Base-by-base conservation (phyloP, 2,329 filamentous ascomycete species). In the Fusarium nelsonii region DNA sequence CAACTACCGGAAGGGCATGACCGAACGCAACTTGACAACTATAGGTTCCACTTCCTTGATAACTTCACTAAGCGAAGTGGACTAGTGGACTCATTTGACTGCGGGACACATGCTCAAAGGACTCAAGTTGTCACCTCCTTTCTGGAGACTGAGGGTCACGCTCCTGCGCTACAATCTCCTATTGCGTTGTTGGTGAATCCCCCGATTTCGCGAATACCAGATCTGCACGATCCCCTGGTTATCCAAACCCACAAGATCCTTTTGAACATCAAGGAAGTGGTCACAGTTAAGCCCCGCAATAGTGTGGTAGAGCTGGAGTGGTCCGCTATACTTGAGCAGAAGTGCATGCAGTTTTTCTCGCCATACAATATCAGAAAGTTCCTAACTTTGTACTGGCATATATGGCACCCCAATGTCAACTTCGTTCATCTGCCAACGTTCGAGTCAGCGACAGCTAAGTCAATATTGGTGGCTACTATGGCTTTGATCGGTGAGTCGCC, bases 381-480 rank as follows among this genome's bases (percentile, higher is more conserved):
- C 3, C 18, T 58, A 1, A 18, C 37, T 4, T n/a, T 58, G 1
- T 58, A 56, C 18, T 57, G 55, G 51, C 55, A 58, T 14, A 56
- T 57, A 2, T 58, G 55, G 55, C 50, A 58, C 9, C 55, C 55
- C 0, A 58, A 58, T 2, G 50, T 56, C 9, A 58, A 58, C 11
- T 58, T 56, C 1, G 32, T 58, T 5, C 55, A 58, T 26, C 15
- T 11, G 1, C 55, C 55, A 11, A 45, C 55, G 1, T 58, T 57
- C 3, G 32, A 58, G 4, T 30, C 37, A 1, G n/a, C 6, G 0
- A 57, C 18, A 4, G 26, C 18, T 0, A 58, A 58, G 9, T 26
- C 55, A 0, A 37, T 23, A 3, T 15, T 58, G 20, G n/a, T 58
- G 4, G 26, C 55, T 5, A 18, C 50, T 1, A 58, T 58, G 56